phyloP scores from a whole-genome alignment of 2,329 filamentous ascomycete genomes.

The Hypomyces rosellus region DNA sequence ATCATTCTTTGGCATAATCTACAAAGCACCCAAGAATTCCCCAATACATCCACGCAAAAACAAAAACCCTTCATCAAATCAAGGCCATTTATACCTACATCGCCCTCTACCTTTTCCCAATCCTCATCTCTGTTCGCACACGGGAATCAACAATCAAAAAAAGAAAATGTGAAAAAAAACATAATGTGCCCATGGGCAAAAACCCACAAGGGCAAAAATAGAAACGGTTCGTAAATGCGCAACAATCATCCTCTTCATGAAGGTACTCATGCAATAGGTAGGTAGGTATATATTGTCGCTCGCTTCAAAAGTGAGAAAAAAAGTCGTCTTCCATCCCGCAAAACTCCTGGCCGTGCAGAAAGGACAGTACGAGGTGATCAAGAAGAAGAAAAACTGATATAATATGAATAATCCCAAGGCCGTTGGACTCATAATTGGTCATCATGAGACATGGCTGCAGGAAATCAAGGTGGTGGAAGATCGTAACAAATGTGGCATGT shows the following conservation, averaged over 20 bases:
- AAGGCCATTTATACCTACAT: too few relatives aligned
- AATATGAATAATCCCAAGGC: constrained; percentile 1
- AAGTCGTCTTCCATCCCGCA: constrained; percentile 1
- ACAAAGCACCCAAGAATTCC: not conserved
- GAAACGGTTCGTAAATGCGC: too few relatives aligned
- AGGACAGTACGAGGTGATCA: constrained; percentile 5
- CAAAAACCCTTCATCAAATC: too few relatives aligned
- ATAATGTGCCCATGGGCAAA: constrained; percentile 3
- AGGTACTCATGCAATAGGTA: too few relatives aligned
- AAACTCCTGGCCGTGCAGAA: constrained; percentile 27
- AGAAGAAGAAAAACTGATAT: constrained; percentile 7
- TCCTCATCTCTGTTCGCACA: not conserved
- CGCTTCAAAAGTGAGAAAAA: constrained; percentile 15
- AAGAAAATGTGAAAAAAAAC: not conserved
- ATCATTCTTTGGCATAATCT: too few relatives aligned
- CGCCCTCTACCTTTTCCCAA: too few relatives aligned
- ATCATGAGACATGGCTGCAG: constrained; percentile 12
- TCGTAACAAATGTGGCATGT: not conserved
- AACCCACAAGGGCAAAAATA: too few relatives aligned
- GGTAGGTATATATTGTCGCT: too few relatives aligned
- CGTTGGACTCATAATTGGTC: not conserved
- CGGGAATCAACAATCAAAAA: not conserved
- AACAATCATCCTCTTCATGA: too few relatives aligned
- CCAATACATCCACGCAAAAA: not conserved
- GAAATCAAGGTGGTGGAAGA: not conserved